A percentile compares a stretch with the other conserved stretches of the same genome.
phyloP scores from a whole-genome alignment of 2,329 filamentous ascomycete genomes.

The Diaporthe nobilis region DNA sequence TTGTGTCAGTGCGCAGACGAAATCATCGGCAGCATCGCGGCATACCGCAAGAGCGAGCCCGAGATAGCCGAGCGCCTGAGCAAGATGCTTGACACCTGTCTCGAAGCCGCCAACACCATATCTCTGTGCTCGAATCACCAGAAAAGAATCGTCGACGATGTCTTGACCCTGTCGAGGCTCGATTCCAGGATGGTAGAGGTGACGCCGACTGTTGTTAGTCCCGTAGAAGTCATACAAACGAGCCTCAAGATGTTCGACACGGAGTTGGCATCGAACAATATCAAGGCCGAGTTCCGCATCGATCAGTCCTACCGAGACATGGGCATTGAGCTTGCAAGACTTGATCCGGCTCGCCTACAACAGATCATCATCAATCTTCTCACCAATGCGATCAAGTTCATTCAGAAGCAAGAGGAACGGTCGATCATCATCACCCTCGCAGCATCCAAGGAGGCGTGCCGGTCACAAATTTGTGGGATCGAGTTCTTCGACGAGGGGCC shows the following conservation, averaged over 20 bases:
- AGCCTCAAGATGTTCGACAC: constrained; percentile 85
- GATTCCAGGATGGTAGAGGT: constrained; percentile 82
- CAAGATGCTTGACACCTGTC: constrained; percentile 65
- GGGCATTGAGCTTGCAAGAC: constrained; percentile 77
- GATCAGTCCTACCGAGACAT: constrained; percentile 77
- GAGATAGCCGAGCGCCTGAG: constrained; percentile 58
- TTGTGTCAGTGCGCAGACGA: constrained; percentile 84
- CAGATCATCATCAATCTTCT: constrained; percentile 85
- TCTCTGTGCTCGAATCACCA: constrained; percentile 85
- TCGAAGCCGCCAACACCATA: constrained; percentile 87
- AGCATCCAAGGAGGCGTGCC: constrained; percentile 68
- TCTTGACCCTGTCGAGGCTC: constrained; percentile 80
- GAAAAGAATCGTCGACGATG: constrained; percentile 83
- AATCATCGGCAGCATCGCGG: constrained; percentile 68
- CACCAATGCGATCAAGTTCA: constrained; percentile 77
- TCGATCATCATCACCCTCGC: constrained; percentile 75
- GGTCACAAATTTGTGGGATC: constrained; percentile 56
- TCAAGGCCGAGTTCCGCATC: constrained; percentile 78
- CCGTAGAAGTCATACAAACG: constrained; percentile 74
- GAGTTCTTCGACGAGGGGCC: constrained; percentile 64
- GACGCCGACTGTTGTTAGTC: constrained; percentile 78
- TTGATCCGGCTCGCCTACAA: constrained; percentile 81
- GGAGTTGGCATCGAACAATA: constrained; percentile 79
- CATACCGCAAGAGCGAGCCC: constrained; percentile 51
- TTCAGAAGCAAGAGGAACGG: constrained; percentile 70